These are phyloP conservation scores for Geotrichum carabidarum DNA, from an alignment of 1,139 yeast genomes.

Conservation along the genomic window DNA sequence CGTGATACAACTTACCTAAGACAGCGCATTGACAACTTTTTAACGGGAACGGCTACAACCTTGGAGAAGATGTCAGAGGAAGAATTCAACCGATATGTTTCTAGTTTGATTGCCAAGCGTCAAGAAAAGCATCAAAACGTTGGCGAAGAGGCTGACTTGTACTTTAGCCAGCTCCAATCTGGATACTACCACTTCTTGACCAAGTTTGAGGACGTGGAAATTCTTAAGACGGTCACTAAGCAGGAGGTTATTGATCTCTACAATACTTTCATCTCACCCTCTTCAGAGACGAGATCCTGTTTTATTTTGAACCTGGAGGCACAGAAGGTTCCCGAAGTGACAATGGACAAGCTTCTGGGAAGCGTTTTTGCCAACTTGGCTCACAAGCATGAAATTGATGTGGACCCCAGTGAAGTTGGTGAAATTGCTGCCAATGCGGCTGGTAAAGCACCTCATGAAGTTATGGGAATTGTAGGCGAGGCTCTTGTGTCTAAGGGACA, in stretches of 20 bases:
- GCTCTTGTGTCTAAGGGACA: constrained; percentile 21
- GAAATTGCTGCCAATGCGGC: constrained; percentile 23
- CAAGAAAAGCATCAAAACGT: constrained; percentile 70
- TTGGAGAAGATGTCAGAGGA: constrained; percentile 48
- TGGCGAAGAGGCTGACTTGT: constrained; percentile 64
- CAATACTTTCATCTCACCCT: constrained; percentile 43
- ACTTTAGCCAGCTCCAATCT: constrained; percentile 60
- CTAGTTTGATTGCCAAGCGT: constrained; percentile 61
- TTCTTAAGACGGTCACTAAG: constrained; percentile 51
- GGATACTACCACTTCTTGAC: constrained; percentile 72
- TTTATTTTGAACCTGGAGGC: constrained; percentile 67
- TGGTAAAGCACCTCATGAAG: constrained; percentile 17
- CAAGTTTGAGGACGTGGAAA: constrained; percentile 52
- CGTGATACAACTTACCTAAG: constrained; percentile 69
- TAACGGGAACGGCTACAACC: constrained; percentile 40
- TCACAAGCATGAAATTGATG: constrained; percentile 64
- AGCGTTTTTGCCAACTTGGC: constrained; percentile 44
- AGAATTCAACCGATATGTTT: constrained; percentile 64
- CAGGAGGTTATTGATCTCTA: constrained; percentile 56
- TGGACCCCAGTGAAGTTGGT: constrained; percentile 26
- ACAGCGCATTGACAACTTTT: constrained; percentile 66
- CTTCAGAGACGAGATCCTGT: constrained; percentile 42
- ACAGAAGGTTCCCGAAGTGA: constrained; percentile 37
- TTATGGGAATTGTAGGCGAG: constrained; percentile 16
- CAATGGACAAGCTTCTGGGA: constrained; percentile 25